A percentile compares a stretch with the other conserved stretches of the same genome.
Conservation (phyloP, 169 alveolate genomes). For the Plasmodium relictum region DNA sequence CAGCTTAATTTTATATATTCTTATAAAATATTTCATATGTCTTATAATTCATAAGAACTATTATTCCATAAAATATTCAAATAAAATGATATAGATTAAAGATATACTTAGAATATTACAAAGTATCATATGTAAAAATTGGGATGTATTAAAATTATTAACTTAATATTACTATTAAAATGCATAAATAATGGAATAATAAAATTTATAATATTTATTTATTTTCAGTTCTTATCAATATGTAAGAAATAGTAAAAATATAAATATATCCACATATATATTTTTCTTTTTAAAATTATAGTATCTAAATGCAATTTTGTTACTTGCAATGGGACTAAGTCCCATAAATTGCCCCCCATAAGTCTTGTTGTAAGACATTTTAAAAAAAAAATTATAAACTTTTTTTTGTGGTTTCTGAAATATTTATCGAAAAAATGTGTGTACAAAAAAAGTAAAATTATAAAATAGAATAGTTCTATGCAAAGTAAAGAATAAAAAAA, state of each 20-base stretch:
- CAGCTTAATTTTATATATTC: no score
- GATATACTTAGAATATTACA: no score
- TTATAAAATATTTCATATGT: no score
- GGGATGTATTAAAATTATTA: no score
- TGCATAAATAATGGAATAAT: no score
- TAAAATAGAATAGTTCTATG: neutral
- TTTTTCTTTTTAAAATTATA: neutral
- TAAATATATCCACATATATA: neutral
- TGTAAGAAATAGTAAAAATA: no score
- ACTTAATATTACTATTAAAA: no score
- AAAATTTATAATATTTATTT: no score
- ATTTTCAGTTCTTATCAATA: neutral
- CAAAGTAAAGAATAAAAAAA: neutral
- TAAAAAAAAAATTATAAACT: neutral
- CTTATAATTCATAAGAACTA: no score
- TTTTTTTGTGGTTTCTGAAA: neutral
- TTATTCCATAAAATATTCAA: no score
- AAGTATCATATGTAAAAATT: no score
- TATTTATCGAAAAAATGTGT: neutral
- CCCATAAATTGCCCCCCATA: conserved; percentile 78
- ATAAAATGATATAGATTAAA: no score
- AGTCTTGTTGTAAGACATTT: conserved; percentile 72
- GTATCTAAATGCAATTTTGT: neutral
- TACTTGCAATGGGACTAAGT: conserved; percentile 31
- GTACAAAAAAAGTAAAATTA: neutral